These are phyloP conservation scores for Acacia acuminata DNA, from an alignment of 306 rosid species.

Conservation along the genomic window DNA sequence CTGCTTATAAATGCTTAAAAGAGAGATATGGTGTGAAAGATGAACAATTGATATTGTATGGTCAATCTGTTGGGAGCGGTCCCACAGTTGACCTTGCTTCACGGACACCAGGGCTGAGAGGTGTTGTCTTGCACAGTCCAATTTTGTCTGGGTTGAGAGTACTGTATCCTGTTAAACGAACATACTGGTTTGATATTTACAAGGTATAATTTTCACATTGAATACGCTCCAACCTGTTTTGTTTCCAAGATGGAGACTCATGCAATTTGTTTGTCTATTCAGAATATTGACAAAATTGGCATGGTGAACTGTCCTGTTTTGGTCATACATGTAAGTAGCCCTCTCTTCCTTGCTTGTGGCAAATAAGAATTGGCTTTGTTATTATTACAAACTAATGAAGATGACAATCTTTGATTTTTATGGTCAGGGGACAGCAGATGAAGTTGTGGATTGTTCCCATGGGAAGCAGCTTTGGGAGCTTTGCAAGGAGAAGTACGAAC, in stretches of 20 bases:
- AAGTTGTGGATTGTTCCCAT: constrained; percentile 88
- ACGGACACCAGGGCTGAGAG: constrained; percentile 69
- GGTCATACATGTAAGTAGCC: constrained; percentile 82
- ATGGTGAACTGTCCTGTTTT: constrained; percentile 77
- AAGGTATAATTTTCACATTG: constrained; percentile 52
- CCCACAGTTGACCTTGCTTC: constrained; percentile 95
- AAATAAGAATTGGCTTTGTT: background rate
- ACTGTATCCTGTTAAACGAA: constrained; percentile 83
- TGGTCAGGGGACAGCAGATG: constrained; percentile 89
- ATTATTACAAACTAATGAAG: constrained; percentile 1
- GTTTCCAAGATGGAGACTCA: constrained; percentile 28
- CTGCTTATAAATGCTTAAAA: constrained; percentile 85
- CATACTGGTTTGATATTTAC: constrained; percentile 94
- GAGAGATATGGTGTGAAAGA: constrained; percentile 83
- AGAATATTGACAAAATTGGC: constrained; percentile 88
- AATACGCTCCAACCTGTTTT: constrained; percentile 29
- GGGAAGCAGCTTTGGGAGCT: constrained; percentile 95
- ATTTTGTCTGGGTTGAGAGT: constrained; percentile 90
- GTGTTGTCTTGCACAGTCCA: constrained; percentile 89
- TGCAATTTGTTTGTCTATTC: constrained; percentile 32
- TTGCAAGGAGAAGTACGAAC: constrained; percentile 81
- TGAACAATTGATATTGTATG: constrained; percentile 83
- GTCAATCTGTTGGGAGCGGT: constrained; percentile 97
- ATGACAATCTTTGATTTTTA: constrained; percentile 3
- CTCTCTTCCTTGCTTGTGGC: background rate